Percentiles rank a stretch among this genome's conserved stretches.
phyloP scores from a whole-genome alignment of 768 basidiomycete genomes.

The Tricholoma hemisulphureum region DNA sequence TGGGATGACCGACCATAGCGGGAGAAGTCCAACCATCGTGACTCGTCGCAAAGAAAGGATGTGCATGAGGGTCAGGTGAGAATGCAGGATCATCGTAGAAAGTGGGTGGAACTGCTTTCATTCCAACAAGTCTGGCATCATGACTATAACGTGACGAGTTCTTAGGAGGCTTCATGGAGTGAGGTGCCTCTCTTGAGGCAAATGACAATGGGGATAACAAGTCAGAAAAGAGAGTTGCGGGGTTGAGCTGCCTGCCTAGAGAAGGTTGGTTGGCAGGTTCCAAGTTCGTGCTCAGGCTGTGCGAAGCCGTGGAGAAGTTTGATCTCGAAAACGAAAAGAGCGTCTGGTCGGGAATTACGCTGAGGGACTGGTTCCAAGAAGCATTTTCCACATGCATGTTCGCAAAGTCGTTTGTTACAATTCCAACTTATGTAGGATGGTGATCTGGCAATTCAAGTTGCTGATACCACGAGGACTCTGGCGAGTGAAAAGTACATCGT shows the following conservation, averaged over 20 bases:
- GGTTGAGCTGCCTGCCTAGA: not conserved
- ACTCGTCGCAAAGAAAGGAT: conserved; percentile 42
- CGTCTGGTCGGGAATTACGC: not conserved
- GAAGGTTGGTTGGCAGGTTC: conserved; percentile 2
- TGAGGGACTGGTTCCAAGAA: not conserved
- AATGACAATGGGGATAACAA: conserved; percentile 20
- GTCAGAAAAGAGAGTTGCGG: conserved; percentile 11
- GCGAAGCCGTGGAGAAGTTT: not conserved
- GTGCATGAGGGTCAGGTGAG: conserved; percentile 50
- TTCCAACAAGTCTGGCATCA: not conserved
- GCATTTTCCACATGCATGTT: not conserved
- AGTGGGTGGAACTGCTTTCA: conserved; percentile 25
- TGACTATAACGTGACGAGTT: not conserved
- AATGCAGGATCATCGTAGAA: conserved; percentile 56
- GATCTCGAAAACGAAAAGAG: not conserved
- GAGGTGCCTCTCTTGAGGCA: conserved; percentile 3
- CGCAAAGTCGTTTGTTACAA: not conserved
- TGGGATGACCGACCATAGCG: conserved; percentile 33
- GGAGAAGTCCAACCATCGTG: conserved; percentile 24
- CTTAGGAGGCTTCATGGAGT: not conserved
- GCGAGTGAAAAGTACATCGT: too few relatives aligned
- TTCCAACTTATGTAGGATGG: not conserved
- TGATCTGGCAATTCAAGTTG: too few relatives aligned
- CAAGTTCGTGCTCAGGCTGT: not conserved
- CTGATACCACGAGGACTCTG: too few relatives aligned